Evolutionary conservation across 2,329 filamentous ascomycete genomes (phyloP), one percentile per base, ranked within the genome.

Genomic region (Seiridium cupressi): DNA sequence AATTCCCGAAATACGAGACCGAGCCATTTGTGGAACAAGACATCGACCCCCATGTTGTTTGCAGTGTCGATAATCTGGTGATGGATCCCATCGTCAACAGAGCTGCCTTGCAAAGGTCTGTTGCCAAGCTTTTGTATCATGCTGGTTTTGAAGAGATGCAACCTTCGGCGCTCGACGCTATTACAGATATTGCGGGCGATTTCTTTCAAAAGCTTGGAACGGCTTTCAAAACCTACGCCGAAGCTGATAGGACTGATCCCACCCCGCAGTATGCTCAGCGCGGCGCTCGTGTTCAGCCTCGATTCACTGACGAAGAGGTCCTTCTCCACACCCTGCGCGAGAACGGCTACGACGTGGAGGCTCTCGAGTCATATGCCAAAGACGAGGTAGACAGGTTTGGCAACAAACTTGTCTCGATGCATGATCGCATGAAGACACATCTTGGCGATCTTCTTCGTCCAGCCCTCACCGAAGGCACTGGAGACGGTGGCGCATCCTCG

Each of bases 81-180:
- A 94, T 98, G 83, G 89, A 92, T 11, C 85, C 90, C 8, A 89
- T 90, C 74, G 86, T 92, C 38, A 96, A 91, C 72, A 89, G 92
- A 66, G 87, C 91, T 56, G 92, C 93, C 1, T 76, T 99, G 66
- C 93, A 96, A 74, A 89, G 95, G 60, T 95, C 93, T 10, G 90
- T 98, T 18, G 93, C 90, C 60, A 96, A 98, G 75, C 87, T 99
- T 51, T 94, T 97, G 69, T 99, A 97, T 71, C 92, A 97, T 72
- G 91, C 93, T 46, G 95, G 95, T 0, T 99, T 98, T 65, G 95
- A 99, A 75, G 95, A 99, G 72, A 91, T 96, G 63, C 95, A 99
- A 72, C 95, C 95, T 11, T 96, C 93, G 46, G 94, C 95, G 35
- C 80, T 99, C 36, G 95, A 99, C 66, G 86, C 91, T 0, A 86